Evolutionary conservation across 805 yeast genomes (phyloP).

Genomic region (Candida verbasci): DNA sequence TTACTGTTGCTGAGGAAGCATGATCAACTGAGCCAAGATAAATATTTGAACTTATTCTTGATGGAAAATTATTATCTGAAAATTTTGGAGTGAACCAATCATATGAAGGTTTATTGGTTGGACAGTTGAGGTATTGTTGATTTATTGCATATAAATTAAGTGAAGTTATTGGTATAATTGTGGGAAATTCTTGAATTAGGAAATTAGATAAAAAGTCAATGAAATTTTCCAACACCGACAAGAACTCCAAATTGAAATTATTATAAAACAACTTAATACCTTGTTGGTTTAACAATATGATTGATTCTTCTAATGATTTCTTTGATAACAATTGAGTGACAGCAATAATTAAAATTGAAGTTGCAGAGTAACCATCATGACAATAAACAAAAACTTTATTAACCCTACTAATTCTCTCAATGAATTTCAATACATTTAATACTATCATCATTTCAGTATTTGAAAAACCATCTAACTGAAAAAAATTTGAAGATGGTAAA

Average conservation of each 20-base stretch:
- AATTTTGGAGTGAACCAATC: conserved; percentile 31
- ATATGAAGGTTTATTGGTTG: conserved; percentile 6
- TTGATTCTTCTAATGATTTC: conserved; percentile 20
- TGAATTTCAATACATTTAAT: conserved; percentile 26
- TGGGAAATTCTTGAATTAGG: conserved; percentile 7
- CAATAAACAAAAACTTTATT: conserved; percentile 26
- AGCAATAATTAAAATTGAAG: conserved; percentile 20
- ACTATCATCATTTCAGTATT: conserved; percentile 21
- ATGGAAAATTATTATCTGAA: conserved; percentile 34
- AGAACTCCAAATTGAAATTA: conserved; percentile 24
- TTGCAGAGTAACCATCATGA: conserved; percentile 37
- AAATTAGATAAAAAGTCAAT: conserved; percentile 14
- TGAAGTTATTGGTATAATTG: conserved; percentile 3
- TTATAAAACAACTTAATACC: conserved; percentile 24
- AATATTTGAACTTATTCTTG: conserved; percentile 22
- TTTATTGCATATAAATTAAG: conserved; percentile 5
- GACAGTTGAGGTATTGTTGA: conserved; percentile 2
- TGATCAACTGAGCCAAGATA: conserved; percentile 31
- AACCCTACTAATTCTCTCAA: conserved; percentile 16
- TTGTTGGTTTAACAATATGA: conserved; percentile 13
- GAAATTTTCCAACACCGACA: conserved; percentile 26
- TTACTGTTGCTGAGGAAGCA: conserved; percentile 27
- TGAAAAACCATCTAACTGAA: conserved; percentile 13
- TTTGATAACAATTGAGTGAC: conserved; percentile 11
- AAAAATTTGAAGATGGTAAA: conserved; percentile 19